These are phyloP conservation scores for Zelonia costaricensis DNA, from an alignment of 208 protist genomes.

Conservation along the genomic window DNA sequence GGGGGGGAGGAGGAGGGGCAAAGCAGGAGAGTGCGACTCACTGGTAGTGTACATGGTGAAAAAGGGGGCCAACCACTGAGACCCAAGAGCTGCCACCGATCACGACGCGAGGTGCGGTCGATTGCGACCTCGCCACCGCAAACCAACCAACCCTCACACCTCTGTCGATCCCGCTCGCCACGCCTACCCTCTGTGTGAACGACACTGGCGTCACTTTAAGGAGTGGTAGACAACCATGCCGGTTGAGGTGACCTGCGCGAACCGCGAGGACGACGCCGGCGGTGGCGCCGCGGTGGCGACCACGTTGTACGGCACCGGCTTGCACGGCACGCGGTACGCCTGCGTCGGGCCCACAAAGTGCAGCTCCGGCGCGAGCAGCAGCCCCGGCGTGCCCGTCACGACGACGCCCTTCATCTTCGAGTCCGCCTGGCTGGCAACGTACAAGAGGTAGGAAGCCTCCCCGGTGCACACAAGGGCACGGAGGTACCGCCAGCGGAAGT, in stretches of 20 bases:
- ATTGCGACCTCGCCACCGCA: too few species aligned
- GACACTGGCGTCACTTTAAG: conserved; percentile 8
- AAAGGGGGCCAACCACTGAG: too few species aligned
- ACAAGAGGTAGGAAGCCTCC: conserved; percentile 71
- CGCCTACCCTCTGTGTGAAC: too few species aligned
- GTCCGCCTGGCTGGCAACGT: conserved; percentile 61
- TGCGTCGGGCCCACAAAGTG: conserved; percentile 46
- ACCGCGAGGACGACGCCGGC: conserved; percentile 16
- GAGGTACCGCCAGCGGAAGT: conserved; percentile 78
- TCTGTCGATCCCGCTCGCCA: too few species aligned
- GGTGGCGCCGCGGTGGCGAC: conserved; percentile 9
- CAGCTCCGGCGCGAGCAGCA: conserved; percentile 75
- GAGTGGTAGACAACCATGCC: conserved; percentile 76
- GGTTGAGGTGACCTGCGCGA: conserved; percentile 57
- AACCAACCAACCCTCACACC: too few species aligned
- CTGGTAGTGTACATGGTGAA: too few species aligned
- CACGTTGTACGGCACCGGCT: conserved; percentile 75
- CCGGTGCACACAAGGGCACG: conserved; percentile 80
- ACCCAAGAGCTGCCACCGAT: too few species aligned
- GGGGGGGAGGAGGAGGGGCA: too few species aligned
- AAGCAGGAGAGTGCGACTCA: too few species aligned
- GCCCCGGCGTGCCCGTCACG: conserved; percentile 56
- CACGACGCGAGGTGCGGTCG: too few species aligned
- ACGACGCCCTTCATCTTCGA: conserved; percentile 46
- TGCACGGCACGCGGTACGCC: conserved; percentile 53